Conservation (phyloP, 208 protist genomes). For the Acanthamoeba sp. region DNA sequence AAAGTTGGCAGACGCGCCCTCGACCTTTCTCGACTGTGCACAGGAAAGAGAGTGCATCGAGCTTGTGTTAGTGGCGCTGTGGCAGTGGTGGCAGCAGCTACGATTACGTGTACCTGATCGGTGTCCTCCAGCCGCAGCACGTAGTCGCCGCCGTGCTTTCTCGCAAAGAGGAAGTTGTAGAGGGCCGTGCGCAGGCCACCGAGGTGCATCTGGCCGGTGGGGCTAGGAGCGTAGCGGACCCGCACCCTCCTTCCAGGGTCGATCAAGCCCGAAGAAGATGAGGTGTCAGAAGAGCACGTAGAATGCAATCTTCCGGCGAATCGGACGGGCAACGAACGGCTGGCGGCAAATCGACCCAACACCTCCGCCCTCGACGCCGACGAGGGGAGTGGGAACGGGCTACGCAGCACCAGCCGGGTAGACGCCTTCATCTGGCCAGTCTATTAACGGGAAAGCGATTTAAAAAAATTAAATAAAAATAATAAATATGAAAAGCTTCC, state of each 20-base stretch:
- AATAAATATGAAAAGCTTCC: background rate
- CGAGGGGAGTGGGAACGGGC: background rate
- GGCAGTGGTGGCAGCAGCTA: background rate
- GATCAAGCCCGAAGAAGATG: background rate
- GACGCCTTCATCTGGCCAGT: background rate
- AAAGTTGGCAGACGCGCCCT: slow-evolving; percentile 81
- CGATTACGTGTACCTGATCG: slow-evolving; percentile 77
- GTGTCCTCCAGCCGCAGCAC: slow-evolving; percentile 93
- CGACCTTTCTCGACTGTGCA: slow-evolving; percentile 77
- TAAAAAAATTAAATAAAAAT: background rate
- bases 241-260: slow-evolving; percentile 75
- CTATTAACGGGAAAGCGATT: too few species aligned
- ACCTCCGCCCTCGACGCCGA: background rate
- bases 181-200: slow-evolving; percentile 91
- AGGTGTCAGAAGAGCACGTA: background rate
- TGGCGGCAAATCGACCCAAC: too few species aligned
- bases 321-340: background rate
- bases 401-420: background rate
- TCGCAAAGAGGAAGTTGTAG: slow-evolving; percentile 91
- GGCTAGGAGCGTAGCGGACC: slow-evolving; percentile 89
- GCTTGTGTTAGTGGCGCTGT: background rate
- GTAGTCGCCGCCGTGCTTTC: slow-evolving; percentile 87
- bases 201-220: slow-evolving; percentile 89
- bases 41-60: background rate
- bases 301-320: background rate